Evolutionary conservation across 2,329 filamentous ascomycete genomes (phyloP).

Genomic region (Fusarium solani-melongenae): DNA sequence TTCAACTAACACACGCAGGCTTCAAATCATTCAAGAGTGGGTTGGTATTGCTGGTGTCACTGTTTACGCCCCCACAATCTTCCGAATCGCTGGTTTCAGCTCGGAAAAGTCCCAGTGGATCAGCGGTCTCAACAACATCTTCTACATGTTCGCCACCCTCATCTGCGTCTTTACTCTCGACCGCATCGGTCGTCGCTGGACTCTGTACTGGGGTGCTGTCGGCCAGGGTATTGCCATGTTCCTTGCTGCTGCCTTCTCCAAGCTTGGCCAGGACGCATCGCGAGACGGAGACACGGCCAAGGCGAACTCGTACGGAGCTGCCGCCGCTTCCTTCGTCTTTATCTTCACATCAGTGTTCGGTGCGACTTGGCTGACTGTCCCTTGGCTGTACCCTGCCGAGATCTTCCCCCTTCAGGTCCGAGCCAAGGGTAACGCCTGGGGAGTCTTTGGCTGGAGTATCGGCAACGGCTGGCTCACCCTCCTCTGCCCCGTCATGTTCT

Average conservation of each 20-base stretch:
- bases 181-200: conserved; percentile 75
- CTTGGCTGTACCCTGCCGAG: conserved; percentile 75
- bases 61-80: conserved; percentile 68
- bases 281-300: conserved; percentile 55
- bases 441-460: conserved; percentile 80
- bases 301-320: conserved; percentile 66
- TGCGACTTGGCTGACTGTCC: conserved; percentile 63
- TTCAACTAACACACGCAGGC: not conserved
- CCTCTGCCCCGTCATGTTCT: conserved; percentile 58
- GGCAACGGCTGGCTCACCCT: conserved; percentile 74
- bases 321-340: conserved; percentile 78
- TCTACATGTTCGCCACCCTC: conserved; percentile 71
- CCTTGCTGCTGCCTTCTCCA: conserved; percentile 63
- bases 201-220: conserved; percentile 74
- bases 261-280: conserved; percentile 64
- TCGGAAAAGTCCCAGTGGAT: conserved; percentile 72
- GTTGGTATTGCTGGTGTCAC: conserved; percentile 73
- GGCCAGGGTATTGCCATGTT: conserved; percentile 76
- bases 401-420: conserved; percentile 79
- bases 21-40: conserved; percentile 37
- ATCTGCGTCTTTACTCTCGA: conserved; percentile 78
- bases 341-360: conserved; percentile 57
- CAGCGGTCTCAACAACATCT: conserved; percentile 63
- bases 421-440: conserved; percentile 80
- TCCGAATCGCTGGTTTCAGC: conserved; percentile 74